Conservation (phyloP, 176 grass and related monocot genomes). For the Oryza meyeriana region DNA sequence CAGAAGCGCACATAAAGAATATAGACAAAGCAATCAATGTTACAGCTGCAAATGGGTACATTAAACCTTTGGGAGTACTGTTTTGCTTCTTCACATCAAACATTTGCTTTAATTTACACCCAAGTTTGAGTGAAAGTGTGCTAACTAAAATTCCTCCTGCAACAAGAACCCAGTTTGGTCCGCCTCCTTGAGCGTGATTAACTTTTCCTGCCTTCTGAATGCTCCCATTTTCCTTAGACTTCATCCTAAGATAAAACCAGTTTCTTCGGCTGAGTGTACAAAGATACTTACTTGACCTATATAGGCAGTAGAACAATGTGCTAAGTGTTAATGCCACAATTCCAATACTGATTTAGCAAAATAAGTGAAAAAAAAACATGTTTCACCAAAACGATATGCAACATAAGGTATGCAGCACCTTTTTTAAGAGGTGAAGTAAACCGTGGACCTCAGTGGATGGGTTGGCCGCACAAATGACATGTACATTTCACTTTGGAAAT, state of each 20-base stretch:
- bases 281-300: conserved; percentile 14
- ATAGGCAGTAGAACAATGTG: background rate
- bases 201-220: conserved; percentile 44
- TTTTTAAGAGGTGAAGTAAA: background rate
- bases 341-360: background rate
- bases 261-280: background rate
- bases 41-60: background rate
- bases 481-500: background rate
- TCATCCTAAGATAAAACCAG: conserved; percentile 44
- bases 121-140: conserved; percentile 72
- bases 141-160: conserved; percentile 70
- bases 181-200: conserved; percentile 49
- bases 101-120: conserved; percentile 66
- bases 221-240: conserved; percentile 46
- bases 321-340: background rate
- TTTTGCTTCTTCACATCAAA: conserved; percentile 57
- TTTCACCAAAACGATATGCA: background rate
- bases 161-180: conserved; percentile 75
- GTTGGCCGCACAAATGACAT: background rate
- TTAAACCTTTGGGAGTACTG: conserved; percentile 52
- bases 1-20: background rate
- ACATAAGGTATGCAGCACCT: background rate
- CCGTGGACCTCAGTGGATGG: background rate
- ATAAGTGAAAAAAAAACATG: background rate
- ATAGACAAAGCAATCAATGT: background rate